Evolutionary conservation across 352 stramenopile species (phyloP).

Genomic region (Thalassiosira gravida): DNA sequence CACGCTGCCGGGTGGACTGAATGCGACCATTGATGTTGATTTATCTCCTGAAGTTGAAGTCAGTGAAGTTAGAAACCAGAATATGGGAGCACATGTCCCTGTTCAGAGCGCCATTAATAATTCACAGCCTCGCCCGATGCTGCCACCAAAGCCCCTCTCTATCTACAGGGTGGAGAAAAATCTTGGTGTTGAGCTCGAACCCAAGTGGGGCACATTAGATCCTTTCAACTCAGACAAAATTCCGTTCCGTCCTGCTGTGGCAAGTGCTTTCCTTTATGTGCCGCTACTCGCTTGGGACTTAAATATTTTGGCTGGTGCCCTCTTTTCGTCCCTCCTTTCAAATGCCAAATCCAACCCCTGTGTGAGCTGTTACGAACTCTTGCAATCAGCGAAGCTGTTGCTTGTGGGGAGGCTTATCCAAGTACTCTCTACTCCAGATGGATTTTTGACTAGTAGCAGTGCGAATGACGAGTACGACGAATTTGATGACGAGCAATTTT

Average conservation of each 20-base stretch:
- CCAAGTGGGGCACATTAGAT: constrained; percentile 73
- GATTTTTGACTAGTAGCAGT: constrained; percentile 54
- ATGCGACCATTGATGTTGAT: constrained; percentile 43
- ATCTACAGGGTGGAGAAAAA: constrained; percentile 50
- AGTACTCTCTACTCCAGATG: constrained; percentile 70
- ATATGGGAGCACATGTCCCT: constrained; percentile 14
- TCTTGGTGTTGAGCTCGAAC: constrained; percentile 32
- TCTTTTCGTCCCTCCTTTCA: constrained; percentile 80
- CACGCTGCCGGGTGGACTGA: not conserved
- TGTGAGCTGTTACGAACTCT: constrained; percentile 62
- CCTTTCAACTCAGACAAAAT: constrained; percentile 49
- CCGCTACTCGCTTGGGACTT: constrained; percentile 85
- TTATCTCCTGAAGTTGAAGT: constrained; percentile 53
- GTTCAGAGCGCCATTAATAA: constrained; percentile 9
- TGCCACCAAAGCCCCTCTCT: constrained; percentile 56
- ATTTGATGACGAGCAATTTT: constrained; percentile 67
- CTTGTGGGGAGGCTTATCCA: constrained; percentile 79
- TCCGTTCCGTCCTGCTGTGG: constrained; percentile 78
- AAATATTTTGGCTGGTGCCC: constrained; percentile 74
- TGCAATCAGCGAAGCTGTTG: constrained; percentile 64
- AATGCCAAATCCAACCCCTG: constrained; percentile 51
- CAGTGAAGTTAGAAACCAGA: constrained; percentile 29
- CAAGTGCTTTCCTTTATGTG: constrained; percentile 80
- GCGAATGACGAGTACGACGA: constrained; percentile 64
- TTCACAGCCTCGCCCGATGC: constrained; percentile 22